Conservation (phyloP, 805 yeast genomes). For the Priceomyces fermenticarens region DNA sequence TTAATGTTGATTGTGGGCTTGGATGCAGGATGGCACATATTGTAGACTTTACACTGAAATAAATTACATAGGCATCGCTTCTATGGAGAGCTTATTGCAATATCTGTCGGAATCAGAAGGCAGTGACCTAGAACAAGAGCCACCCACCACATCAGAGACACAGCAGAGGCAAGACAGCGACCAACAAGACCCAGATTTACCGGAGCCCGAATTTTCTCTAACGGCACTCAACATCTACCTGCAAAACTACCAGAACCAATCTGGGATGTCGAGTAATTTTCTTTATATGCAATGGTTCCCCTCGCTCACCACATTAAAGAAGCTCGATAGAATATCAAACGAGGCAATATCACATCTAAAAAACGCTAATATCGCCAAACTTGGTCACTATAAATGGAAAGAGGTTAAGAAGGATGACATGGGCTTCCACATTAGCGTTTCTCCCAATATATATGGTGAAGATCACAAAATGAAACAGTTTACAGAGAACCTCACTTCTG, state of each 20-base stretch:
- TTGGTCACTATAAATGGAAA: constrained; percentile 10
- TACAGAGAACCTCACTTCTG: constrained; percentile 6
- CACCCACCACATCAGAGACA: constrained; percentile 2
- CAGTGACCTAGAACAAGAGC: no score
- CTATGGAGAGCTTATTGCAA: no score
- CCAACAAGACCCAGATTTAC: no score
- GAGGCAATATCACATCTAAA: constrained; percentile 6
- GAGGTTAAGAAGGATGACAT: constrained; percentile 8
- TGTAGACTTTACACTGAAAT: no score
- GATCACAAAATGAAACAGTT: constrained; percentile 6
- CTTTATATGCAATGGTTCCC: constrained; percentile 14
- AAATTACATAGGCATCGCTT: no score
- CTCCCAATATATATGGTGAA: constrained; percentile 10
- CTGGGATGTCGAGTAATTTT: constrained; percentile 9
- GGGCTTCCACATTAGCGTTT: constrained; percentile 10
- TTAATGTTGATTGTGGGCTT: no score
- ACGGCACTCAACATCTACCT: constrained; percentile 8
- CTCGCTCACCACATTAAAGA: constrained; percentile 7
- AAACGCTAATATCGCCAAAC: constrained; percentile 2
- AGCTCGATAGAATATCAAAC: constrained; percentile 7
- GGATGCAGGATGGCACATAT: no score
- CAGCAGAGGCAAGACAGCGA: no score
- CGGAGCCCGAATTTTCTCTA: no score
- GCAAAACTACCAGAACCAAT: constrained; percentile 11
- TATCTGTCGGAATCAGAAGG: no score